These are phyloP conservation scores for Platanthera guangdongensis DNA, from an alignment of 106 monocot genomes.

Conservation along the genomic window DNA sequence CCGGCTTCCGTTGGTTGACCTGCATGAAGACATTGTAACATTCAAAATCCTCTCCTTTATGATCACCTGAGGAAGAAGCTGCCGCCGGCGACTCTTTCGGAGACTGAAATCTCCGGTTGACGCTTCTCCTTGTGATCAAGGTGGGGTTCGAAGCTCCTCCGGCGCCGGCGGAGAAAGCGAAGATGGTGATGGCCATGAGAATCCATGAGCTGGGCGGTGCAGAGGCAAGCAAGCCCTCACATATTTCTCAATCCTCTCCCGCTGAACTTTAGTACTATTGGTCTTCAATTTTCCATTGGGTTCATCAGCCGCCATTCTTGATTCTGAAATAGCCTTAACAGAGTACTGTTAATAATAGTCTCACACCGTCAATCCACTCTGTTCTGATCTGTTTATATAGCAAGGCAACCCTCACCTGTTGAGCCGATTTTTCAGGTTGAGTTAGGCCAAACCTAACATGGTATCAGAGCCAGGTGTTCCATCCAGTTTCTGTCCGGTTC, in stretches of 20 bases:
- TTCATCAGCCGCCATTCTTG: no score
- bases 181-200: slow-evolving; percentile 78
- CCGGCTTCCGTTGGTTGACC: not conserved
- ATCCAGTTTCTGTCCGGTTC: no score
- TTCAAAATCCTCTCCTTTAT: not conserved
- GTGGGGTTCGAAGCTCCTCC: not conserved
- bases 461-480: no score
- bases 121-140: not conserved
- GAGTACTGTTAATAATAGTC: no score
- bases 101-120: not conserved
- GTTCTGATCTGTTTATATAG: no score
- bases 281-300: no score
- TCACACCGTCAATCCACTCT: no score
- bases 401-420: no score
- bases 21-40: not conserved
- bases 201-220: slow-evolving; percentile 78
- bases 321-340: no score
- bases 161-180: slow-evolving; percentile 8
- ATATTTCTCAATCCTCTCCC: not conserved
- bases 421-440: no score
- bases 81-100: not conserved
- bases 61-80: not conserved
- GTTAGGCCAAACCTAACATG: no score
- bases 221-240: slow-evolving; percentile 42
- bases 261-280: not conserved